Percentiles rank a stretch among this genome's conserved stretches.
These are phyloP conservation scores for Rhizomucor miehei DNA, from an alignment of 371 early-diverging fungal genomes.

Conservation along the genomic window DNA sequence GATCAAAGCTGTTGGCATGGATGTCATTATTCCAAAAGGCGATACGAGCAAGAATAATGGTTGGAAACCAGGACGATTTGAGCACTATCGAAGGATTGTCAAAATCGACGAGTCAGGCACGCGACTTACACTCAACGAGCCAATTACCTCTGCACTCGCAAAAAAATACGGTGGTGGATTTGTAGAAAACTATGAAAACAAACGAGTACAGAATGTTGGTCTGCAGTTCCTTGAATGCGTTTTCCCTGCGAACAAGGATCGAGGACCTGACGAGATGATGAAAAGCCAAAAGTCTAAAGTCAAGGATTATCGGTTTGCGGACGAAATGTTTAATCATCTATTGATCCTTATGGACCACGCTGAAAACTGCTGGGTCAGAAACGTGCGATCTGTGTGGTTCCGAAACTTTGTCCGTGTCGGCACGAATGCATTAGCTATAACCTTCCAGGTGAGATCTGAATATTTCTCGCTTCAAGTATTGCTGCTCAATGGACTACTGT, in stretches of 20 bases:
- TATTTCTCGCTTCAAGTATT: too few species aligned
- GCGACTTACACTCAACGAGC: slow-evolving; percentile 35
- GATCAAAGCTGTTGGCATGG: slow-evolving; percentile 47
- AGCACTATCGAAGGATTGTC: slow-evolving; percentile 22
- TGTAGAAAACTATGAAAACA: slow-evolving; percentile 32
- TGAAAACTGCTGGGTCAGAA: slow-evolving; percentile 40
- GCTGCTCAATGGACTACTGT: background rate
- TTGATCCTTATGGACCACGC: slow-evolving; percentile 32
- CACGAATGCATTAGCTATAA: slow-evolving; percentile 32
- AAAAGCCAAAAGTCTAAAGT: slow-evolving; percentile 27
- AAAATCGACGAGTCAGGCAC: slow-evolving; percentile 15
- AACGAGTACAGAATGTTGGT: slow-evolving; percentile 32
- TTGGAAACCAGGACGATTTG: slow-evolving; percentile 36
- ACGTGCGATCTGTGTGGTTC: slow-evolving; percentile 39
- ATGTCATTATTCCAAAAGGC: slow-evolving; percentile 41
- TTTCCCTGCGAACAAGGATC: slow-evolving; percentile 34
- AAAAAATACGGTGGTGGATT: slow-evolving; percentile 40
- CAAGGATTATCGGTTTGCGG: slow-evolving; percentile 49
- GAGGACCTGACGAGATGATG: slow-evolving; percentile 38
- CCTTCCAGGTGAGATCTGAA: slow-evolving; percentile 25
- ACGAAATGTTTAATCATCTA: slow-evolving; percentile 45
- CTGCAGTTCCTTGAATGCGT: slow-evolving; percentile 40
- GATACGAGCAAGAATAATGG: slow-evolving; percentile 39
- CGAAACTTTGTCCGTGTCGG: slow-evolving; percentile 44
- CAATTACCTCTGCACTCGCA: slow-evolving; percentile 33